Evolutionary conservation across 129 eudicot genomes (phyloP), one percentile per base, ranked within the genome.

Genomic region (Kitagawia praeruptora): DNA sequence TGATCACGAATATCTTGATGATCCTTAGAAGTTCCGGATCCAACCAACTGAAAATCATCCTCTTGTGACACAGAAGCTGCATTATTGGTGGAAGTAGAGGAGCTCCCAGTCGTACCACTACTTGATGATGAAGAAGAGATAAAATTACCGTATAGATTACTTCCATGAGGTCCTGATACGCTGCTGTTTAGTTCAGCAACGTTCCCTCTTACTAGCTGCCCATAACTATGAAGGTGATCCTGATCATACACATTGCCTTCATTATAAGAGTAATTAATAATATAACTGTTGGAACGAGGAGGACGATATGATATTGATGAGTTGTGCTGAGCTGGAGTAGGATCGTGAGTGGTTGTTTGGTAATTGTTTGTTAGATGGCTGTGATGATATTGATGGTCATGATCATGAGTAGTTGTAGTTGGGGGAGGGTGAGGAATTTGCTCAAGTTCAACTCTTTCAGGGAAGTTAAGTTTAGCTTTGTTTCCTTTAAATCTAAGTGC

Each of bases 381-480:
- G 13, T 0, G 42, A 5, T 28, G 72, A 64, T 69, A 3, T 4
- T 37, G 66, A n/a, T 56, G 66, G 18, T 56, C 66, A 56, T 56
- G 37, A 34, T 40, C 10, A 58, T 21, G 39, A 28, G 73, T 28
- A 67, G 73, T 4, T 14, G 47, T 18, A 7, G 44, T 70, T 0
- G 4, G 44, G 47, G n/a, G 45, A 37, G 75, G 45, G 19, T 16
- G 14, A 40, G n/a, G 42, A 45, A n/a, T 80, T 31, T 61, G 85
- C 51, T 82, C 82, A 76, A 5, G 75, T 75, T 25, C 47, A 83
- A 93, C 96, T 79, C 96, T 84, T 84, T 90, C 96, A 4, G 98
- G 98, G 84, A 93, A 93, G 76, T 93, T 93, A 76, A 93, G 93
- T 72, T 93, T 93, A 16, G 98, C 98, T 81, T 93, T 93, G 91